Conservation (phyloP, 1,139 yeast species). For the Meyerozyma guilliermondii region DNA sequence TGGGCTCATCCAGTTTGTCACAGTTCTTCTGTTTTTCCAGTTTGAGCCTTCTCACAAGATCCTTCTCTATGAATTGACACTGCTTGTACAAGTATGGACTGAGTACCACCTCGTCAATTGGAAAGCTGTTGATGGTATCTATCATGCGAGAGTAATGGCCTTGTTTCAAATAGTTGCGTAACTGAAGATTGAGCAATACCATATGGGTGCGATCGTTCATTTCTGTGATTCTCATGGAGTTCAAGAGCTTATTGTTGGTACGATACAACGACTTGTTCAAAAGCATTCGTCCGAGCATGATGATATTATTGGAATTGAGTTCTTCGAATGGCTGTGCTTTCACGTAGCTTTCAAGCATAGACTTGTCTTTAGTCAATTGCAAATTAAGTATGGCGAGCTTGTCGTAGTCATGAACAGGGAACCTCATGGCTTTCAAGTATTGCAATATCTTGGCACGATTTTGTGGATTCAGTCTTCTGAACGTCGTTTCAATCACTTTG, state of each 20-base stretch:
- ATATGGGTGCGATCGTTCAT: constrained; percentile 23
- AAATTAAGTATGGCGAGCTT: constrained; percentile 5
- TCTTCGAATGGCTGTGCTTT: not conserved
- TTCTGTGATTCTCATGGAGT: constrained; percentile 17
- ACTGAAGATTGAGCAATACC: constrained; percentile 19
- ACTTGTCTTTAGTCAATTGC: constrained; percentile 3
- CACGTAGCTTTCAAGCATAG: constrained; percentile 5
- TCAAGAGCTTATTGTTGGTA: constrained; percentile 21
- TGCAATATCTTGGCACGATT: constrained; percentile 16
- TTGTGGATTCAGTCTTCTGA: constrained; percentile 19
- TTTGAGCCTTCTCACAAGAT: constrained; percentile 12
- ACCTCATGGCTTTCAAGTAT: constrained; percentile 17
- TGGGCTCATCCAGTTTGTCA: too few relatives aligned
- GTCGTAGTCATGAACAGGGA: constrained; percentile 9
- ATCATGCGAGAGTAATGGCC: constrained; percentile 18
- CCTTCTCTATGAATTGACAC: constrained; percentile 25
- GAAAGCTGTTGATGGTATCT: constrained; percentile 22
- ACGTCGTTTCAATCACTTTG: constrained; percentile 26
- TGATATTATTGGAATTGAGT: constrained; percentile 23
- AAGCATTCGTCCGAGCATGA: constrained; percentile 27
- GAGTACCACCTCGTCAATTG: constrained; percentile 24
- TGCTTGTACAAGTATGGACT: constrained; percentile 34
- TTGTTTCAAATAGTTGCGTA: constrained; percentile 18
- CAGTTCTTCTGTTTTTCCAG: not conserved
- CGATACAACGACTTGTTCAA: constrained; percentile 23